Base-by-base conservation (phyloP, 1,284 basidiomycete genomes). In the Fomes fomentarius region DNA sequence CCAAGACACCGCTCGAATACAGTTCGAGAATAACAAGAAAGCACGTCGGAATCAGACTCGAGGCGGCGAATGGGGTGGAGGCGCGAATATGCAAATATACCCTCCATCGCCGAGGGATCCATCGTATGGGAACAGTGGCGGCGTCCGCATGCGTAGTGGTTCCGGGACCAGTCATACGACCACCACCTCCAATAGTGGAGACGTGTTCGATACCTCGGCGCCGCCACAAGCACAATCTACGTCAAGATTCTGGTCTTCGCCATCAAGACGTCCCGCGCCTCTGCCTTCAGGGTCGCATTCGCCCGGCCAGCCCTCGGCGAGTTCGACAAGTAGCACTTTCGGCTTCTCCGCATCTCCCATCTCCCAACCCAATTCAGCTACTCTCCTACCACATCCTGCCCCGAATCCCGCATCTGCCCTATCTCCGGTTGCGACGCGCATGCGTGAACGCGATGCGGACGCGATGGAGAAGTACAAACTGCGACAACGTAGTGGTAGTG, bases 401-500 rank as follows among this genome's bases (percentile, higher is more conserved):
- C 69, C 66, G n/a, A 75, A 73, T 43, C 68, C 79, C 39, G 72
- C 74, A 10, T 77, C 80, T 42, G 79, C 81, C 28, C 67, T 90
- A 54, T 87, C 91, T 9, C 88, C 87, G 1, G 81, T 93, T 52
- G 87, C 85, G 17, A 86, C 76, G 58, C 85, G 89, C 26, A 87
- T 93, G 76, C 80, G 85, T 61, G 87, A 91, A 71, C 79, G 84
- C 52, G 91, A 93, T 66, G 89, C 89, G 24, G 87, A 88, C 68
- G 91, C 90, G 24, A 91, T 89, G 76, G 89, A 91, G 67, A 89
- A 91, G 65, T 93, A 92, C 67, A 78, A 90, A 68, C 76, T 81
- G 57, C 82, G 90, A 49, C 89, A 88, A 74, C 80, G 89, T 50
- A 91, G 89, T 68, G 89, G 87, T 47, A 91, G 90, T 65, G 82